Base-by-base conservation (phyloP, 305 asterid genomes). In the Ajuga reptans region DNA sequence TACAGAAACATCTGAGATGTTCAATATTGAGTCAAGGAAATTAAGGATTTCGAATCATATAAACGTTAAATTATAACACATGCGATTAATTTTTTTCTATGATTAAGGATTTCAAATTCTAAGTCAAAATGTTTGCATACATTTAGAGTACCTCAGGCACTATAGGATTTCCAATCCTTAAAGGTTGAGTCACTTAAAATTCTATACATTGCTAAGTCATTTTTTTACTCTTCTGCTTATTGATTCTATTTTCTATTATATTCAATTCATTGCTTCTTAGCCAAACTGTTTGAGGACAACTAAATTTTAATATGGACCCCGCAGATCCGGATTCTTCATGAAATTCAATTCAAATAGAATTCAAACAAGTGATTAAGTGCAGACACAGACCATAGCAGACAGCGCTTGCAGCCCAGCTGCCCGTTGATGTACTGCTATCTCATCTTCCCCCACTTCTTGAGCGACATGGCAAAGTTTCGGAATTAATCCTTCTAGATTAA, bases 401-500 rank as follows among this genome's bases (percentile, higher is more conserved):
- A 94, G 91, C 65, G 98, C 92, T 76, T 91, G 95, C 77, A 94
- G 82, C 37, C 86, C 92, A 68, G 92, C 89, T 54, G 95, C 92
- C 71, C 89, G 82, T 51, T 85, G 82, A 57, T 74, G 78, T 74
- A 65, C 76, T 31, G 79, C 78, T 75, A 86, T 82, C 61, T 91
- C 95, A 53, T 86, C 90, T 3, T 89, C 97, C 74, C 98, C 99
- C 47, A 69, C 85, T 82, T 94, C 96, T 84, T 88, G 98, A 79
- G 98, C 89, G 74, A 91, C 71, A 72, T 83, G 92, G 80, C 98
- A 94, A 71, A 94, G 92, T 79, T 87, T 94, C 37, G 99, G 99
- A 73, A 91, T 85, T 72, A 89, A 87, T 66, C 85, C 95, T 81
- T 94, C 99, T 29, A 94, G 81, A 78, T 89, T 90, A 84, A 89